A percentile compares a stretch with the other conserved stretches of the same genome.
Conservation (phyloP, 2,329 filamentous ascomycete genomes). For the Fusarium oligoseptatum region DNA sequence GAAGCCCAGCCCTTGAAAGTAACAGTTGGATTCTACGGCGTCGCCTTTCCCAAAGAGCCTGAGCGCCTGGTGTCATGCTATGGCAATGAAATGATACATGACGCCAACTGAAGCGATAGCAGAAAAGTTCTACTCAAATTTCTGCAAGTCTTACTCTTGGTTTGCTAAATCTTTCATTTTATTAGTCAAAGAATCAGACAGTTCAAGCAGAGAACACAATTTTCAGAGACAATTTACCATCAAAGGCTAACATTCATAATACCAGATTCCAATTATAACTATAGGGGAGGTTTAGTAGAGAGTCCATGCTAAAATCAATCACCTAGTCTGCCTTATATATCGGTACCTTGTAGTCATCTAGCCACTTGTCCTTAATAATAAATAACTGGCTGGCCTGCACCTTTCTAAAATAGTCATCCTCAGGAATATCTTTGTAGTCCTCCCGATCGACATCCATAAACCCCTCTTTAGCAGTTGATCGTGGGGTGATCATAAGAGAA, state of each 20-base stretch:
- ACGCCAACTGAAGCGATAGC: neutral
- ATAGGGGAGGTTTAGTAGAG: neutral
- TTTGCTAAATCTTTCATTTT: neutral
- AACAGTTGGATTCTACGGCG: neutral
- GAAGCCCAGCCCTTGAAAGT: neutral
- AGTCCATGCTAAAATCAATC: neutral
- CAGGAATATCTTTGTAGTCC: constrained; percentile 33
- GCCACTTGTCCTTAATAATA: constrained; percentile 39
- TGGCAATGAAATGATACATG: neutral
- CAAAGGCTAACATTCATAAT: neutral
- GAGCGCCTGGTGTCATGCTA: neutral
- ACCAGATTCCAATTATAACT: neutral
- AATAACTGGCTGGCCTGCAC: constrained; percentile 31
- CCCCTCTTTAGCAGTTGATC: constrained; percentile 32
- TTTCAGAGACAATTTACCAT: too few species aligned
- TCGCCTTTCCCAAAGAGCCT: neutral
- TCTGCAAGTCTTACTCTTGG: neutral
- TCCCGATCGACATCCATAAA: constrained; percentile 40
- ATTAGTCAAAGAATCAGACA: neutral
- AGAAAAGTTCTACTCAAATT: neutral
- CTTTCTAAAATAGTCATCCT: constrained; percentile 35
- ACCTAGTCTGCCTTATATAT: neutral
- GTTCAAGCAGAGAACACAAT: neutral
- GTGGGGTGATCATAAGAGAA: constrained; percentile 39
- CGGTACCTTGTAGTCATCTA: constrained; percentile 34